Evolutionary conservation across 768 basidiomycete genomes (phyloP).

Genomic region (Mycena olivaceomarginata): DNA sequence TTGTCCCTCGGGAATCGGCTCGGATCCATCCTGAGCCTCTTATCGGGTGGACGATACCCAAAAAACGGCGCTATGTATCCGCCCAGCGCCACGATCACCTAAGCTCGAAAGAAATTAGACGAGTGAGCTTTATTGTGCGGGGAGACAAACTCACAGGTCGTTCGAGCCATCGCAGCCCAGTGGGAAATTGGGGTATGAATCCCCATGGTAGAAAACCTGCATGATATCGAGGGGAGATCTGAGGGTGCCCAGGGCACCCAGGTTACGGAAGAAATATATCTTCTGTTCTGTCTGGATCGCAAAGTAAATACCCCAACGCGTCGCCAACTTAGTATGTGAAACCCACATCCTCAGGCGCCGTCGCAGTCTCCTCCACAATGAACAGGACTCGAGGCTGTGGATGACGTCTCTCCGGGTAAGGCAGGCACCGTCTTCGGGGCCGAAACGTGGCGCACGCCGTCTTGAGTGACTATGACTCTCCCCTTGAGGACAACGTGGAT

Average conservation of each 20-base stretch:
- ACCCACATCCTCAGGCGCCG: not conserved
- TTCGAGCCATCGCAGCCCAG: constrained; percentile 9
- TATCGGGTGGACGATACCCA: constrained; percentile 9
- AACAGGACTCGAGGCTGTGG: constrained; percentile 13
- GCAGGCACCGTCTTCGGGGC: constrained; percentile 11
- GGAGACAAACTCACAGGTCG: constrained; percentile 3
- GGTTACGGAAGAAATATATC: constrained; percentile 22
- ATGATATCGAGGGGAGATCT: not conserved
- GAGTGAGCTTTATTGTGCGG: not conserved
- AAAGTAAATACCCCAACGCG: not conserved
- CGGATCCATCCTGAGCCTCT: constrained; percentile 1
- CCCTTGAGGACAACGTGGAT: constrained; percentile 24
- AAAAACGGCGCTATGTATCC: not conserved
- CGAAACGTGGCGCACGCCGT: not conserved
- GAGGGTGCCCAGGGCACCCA: constrained; percentile 3
- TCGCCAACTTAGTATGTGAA: too few relatives aligned
- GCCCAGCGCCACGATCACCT: not conserved
- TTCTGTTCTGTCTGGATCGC: not conserved
- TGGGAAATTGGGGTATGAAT: constrained; percentile 22
- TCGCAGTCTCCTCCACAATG: constrained; percentile 17
- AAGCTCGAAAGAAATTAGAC: not conserved
- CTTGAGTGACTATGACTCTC: constrained; percentile 7
- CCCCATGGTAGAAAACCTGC: constrained; percentile 29
- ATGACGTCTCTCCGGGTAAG: constrained; percentile 5
- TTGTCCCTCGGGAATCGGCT: not conserved